Evolutionary conservation across 495 filamentous ascomycete species (phyloP).

Genomic region (Aspergillus conjunctus): DNA sequence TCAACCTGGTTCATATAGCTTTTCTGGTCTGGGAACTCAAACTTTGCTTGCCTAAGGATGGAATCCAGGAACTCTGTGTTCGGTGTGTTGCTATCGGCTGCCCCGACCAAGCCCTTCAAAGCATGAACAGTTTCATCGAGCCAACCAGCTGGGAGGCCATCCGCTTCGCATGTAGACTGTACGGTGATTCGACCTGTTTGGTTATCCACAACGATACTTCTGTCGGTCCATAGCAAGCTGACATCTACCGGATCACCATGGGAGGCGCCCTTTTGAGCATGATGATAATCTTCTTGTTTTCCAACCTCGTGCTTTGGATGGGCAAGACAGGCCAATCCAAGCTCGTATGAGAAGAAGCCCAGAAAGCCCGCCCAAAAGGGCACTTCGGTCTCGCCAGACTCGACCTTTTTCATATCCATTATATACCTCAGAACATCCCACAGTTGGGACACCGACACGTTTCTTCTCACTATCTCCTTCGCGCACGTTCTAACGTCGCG

Average conservation of each 20-base stretch:
- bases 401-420: slow-evolving; percentile 54
- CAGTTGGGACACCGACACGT: slow-evolving; percentile 36
- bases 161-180: slow-evolving; percentile 56
- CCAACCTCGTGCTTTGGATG: slow-evolving; percentile 31
- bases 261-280: slow-evolving; percentile 18
- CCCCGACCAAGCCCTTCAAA: slow-evolving; percentile 19
- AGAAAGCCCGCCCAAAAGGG: slow-evolving; percentile 90
- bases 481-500: background rate
- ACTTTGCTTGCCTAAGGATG: slow-evolving; percentile 33
- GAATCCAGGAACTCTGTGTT: slow-evolving; percentile 35
- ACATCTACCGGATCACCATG: slow-evolving; percentile 65
- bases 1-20: slow-evolving; percentile 66
- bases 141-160: slow-evolving; percentile 41
- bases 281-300: background rate
- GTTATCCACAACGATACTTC: slow-evolving; percentile 82
- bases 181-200: slow-evolving; percentile 59
- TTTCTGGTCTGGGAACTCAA: slow-evolving; percentile 50
- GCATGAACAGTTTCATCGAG: slow-evolving; percentile 36
- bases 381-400: slow-evolving; percentile 39
- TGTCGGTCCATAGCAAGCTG: slow-evolving; percentile 73
- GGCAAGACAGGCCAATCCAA: slow-evolving; percentile 61
- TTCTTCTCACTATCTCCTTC: slow-evolving; percentile 20
- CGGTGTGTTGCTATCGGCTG: slow-evolving; percentile 9
- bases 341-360: slow-evolving; percentile 88
- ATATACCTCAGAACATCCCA: slow-evolving; percentile 53